A percentile compares a stretch with the other conserved stretches of the same genome.
These are phyloP conservation scores for Phytophthora multivora DNA, from an alignment of 352 stramenopile genomes.

Conservation along the genomic window DNA sequence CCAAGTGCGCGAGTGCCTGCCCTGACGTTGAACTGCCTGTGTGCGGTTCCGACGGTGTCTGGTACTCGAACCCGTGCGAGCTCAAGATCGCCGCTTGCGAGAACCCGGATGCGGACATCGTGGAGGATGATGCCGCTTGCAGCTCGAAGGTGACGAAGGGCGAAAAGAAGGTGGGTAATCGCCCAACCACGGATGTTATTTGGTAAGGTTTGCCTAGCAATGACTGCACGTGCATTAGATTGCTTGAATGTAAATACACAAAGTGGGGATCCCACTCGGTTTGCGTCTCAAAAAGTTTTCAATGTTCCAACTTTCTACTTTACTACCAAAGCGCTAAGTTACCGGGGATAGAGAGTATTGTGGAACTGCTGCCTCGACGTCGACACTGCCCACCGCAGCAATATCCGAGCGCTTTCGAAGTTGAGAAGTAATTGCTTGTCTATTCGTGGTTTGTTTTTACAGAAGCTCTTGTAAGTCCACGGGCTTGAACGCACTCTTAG, in stretches of 20 bases:
- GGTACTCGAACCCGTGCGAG: slow-evolving; percentile 38
- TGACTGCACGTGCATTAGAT: not conserved
- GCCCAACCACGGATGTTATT: not conserved
- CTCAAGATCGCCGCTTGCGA: slow-evolving; percentile 21
- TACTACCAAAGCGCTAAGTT: too few species aligned
- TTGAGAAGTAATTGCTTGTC: too few species aligned
- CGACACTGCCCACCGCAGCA: too few species aligned
- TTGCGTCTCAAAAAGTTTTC: not conserved
- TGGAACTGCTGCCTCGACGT: too few species aligned
- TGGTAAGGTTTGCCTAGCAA: not conserved
- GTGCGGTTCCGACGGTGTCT: slow-evolving; percentile 42
- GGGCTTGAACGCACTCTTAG: slow-evolving; percentile 70
- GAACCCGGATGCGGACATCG: slow-evolving; percentile 15
- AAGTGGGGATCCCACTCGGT: not conserved
- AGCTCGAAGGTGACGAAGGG: slow-evolving; percentile 2
- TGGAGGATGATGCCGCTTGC: slow-evolving; percentile 12
- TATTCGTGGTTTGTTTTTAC: slow-evolving; percentile 15
- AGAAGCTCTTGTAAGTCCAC: slow-evolving; percentile 81
- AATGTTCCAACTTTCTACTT: too few species aligned
- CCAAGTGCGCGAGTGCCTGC: slow-evolving; percentile 24
- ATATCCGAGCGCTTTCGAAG: too few species aligned
- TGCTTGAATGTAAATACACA: slow-evolving; percentile 1
- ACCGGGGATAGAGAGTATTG: too few species aligned
- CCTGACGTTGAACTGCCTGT: slow-evolving; percentile 27
- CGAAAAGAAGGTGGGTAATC: not conserved